Evolutionary conservation across 1,139 yeast species (phyloP).

Genomic region (Debaryomycetaceae sp.): DNA sequence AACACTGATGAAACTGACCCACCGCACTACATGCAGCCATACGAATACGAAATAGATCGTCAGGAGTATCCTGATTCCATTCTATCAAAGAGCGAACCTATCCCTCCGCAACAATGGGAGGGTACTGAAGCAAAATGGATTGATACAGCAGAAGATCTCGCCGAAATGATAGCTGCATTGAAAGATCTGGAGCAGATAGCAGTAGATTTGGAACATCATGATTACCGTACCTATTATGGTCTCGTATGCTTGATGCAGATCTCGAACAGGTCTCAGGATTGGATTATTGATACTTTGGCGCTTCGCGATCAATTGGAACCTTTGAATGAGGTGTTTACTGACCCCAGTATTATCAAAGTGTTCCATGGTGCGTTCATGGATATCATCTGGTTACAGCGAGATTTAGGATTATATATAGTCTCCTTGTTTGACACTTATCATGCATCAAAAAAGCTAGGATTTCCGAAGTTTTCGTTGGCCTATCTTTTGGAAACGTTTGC

Average conservation of each 20-base stretch:
- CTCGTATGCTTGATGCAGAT: conserved; percentile 93
- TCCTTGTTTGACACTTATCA: conserved; percentile 89
- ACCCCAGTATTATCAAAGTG: conserved; percentile 79
- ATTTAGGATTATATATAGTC: conserved; percentile 86
- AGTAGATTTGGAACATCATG: conserved; percentile 97
- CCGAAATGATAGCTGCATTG: conserved; percentile 54
- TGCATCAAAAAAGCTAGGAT: conserved; percentile 75
- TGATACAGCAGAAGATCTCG: conserved; percentile 51
- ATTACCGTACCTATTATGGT: conserved; percentile 85
- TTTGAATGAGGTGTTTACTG: conserved; percentile 72
- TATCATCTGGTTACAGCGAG: conserved; percentile 94
- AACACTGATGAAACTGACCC: conserved; percentile 45
- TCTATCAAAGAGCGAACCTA: conserved; percentile 45
- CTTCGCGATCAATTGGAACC: conserved; percentile 68
- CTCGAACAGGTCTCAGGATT: conserved; percentile 75
- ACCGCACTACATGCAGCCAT: conserved; percentile 77
- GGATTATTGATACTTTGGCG: conserved; percentile 74
- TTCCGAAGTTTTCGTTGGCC: conserved; percentile 83
- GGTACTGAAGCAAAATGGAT: conserved; percentile 67
- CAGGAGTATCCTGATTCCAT: conserved; percentile 68
- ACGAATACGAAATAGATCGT: conserved; percentile 66
- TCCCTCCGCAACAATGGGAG: conserved; percentile 64
- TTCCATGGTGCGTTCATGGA: conserved; percentile 98
- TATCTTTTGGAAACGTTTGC: conserved; percentile 79
- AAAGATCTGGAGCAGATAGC: conserved; percentile 63